Percentiles rank a stretch among this genome's conserved stretches.
Conservation (phyloP, 2,329 filamentous ascomycete species). For the Pseudogymnoascus sp. region DNA sequence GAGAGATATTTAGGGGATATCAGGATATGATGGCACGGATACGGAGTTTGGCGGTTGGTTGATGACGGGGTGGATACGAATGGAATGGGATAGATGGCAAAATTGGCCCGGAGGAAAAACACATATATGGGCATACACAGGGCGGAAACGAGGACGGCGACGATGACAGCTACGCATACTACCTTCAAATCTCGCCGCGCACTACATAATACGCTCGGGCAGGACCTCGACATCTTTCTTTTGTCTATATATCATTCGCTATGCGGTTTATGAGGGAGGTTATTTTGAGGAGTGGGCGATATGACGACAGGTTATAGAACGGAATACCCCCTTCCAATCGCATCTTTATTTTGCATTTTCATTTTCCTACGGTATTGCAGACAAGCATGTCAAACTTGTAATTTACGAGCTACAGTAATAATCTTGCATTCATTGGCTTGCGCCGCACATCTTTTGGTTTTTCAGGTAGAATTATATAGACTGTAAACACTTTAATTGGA, state of each 20-base stretch:
- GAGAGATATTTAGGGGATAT: neutral
- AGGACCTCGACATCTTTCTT: conserved; percentile 2
- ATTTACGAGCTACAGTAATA: conserved; percentile 5
- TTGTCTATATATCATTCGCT: conserved; percentile 4
- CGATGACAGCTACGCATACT: conserved; percentile 2
- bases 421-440: conserved; percentile 3
- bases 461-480: conserved; percentile 1
- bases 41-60: neutral
- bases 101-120: conserved; percentile 1
- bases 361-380: conserved; percentile 2
- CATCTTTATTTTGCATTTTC: conserved; percentile 3
- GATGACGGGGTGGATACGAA: neutral
- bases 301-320: conserved; percentile 5
- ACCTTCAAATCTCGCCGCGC: neutral
- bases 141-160: neutral
- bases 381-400: conserved; percentile 5
- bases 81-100: conserved; percentile 1
- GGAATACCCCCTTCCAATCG: conserved; percentile 5
- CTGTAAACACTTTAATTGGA: conserved; percentile 6
- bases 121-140: neutral
- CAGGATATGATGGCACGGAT: neutral
- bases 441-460: neutral
- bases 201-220: conserved; percentile 1
- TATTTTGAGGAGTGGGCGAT: conserved; percentile 2
- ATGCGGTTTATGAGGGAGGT: conserved; percentile 2